phyloP scores from a whole-genome alignment of 345 rosid genomes.

The Draba incana region DNA sequence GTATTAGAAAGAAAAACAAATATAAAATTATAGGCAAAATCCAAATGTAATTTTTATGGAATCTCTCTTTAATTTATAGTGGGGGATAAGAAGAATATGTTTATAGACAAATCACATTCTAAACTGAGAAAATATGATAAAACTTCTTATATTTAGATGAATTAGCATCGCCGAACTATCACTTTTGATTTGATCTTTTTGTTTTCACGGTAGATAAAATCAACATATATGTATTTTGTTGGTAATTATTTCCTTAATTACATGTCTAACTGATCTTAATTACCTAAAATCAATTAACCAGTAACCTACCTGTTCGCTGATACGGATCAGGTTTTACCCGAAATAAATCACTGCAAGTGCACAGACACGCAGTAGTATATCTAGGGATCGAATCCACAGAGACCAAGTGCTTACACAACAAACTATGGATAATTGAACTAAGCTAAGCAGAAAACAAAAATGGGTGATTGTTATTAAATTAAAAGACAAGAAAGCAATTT shows the following conservation, averaged over 20 bases:
- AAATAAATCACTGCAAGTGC: no score
- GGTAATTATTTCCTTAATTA: background rate
- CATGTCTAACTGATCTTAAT: background rate
- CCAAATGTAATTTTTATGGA: background rate
- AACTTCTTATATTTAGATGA: no score
- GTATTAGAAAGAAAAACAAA: no score
- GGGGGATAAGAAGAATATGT: background rate
- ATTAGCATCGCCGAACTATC: no score
- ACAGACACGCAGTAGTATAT: no score
- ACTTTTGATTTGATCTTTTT: background rate
- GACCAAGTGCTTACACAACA: no score
- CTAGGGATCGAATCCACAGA: no score
- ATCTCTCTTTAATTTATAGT: background rate
- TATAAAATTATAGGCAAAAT: background rate
- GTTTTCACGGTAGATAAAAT: background rate
- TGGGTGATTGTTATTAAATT: no score
- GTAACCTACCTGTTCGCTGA: constrained; percentile 22
- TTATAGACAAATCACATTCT: background rate
- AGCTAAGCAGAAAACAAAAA: no score
- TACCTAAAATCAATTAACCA: constrained; percentile 4
- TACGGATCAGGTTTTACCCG: no score
- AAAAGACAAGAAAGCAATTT: no score
- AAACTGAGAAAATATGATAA: background rate
- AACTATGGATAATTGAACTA: no score
- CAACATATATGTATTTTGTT: background rate